Conservation (phyloP, 2,329 filamentous ascomycete species). For the Penicillium sp. region DNA sequence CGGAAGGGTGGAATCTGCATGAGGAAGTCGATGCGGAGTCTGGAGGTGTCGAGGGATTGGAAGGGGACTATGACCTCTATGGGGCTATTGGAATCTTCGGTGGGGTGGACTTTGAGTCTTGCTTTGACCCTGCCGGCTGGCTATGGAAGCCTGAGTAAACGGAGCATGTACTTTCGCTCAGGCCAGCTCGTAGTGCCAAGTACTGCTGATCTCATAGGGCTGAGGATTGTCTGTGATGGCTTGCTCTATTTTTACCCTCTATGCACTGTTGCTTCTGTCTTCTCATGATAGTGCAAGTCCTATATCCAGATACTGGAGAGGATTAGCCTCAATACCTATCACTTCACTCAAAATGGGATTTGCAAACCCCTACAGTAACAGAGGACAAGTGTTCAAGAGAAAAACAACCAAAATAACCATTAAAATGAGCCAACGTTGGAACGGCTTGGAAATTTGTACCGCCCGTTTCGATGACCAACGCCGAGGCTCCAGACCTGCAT, state of each 20-base stretch:
- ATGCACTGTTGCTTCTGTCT: neutral
- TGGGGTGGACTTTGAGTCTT: conserved; percentile 58
- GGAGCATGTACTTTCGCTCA: neutral
- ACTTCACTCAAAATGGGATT: neutral
- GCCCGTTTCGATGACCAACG: conserved; percentile 13
- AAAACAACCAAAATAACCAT: neutral
- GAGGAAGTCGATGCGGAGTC: conserved; percentile 56
- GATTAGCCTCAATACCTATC: neutral
- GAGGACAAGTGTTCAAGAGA: neutral
- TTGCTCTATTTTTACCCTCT: neutral
- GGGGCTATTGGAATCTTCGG: conserved; percentile 60
- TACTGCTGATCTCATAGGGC: conserved; percentile 11
- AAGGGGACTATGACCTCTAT: conserved; percentile 64
- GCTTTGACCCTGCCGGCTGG: conserved; percentile 50
- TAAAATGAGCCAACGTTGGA: neutral
- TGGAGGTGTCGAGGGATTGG: conserved; percentile 60
- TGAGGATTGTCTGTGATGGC: neutral
- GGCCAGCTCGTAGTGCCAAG: conserved; percentile 3
- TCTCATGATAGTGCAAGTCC: neutral
- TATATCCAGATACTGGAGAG: neutral
- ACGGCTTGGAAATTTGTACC: neutral
- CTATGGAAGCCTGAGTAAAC: conserved; percentile 35
- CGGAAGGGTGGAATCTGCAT: conserved; percentile 56
- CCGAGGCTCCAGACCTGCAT: conserved; percentile 10
- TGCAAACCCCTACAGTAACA: neutral